Conservation (phyloP, 495 filamentous ascomycete species). For the Penicillium goetzii region DNA sequence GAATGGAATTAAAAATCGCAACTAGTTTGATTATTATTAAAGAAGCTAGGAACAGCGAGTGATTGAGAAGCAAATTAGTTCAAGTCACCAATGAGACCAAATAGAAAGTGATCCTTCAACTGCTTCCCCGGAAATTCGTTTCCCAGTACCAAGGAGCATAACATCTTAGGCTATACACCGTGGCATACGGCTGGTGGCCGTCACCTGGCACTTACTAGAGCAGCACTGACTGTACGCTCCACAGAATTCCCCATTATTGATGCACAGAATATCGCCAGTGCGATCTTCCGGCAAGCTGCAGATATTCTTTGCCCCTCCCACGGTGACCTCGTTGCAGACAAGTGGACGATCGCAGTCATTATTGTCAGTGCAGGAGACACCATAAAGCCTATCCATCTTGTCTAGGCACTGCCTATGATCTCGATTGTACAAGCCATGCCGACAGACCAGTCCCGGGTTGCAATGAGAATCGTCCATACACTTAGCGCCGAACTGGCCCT, state of each 20-base stretch:
- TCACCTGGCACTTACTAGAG: neutral
- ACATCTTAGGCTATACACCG: neutral
- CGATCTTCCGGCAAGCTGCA: conserved; percentile 1
- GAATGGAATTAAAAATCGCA: neutral
- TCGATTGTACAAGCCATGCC: neutral
- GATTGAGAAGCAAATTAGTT: neutral
- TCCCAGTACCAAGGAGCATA: neutral
- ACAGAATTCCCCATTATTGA: neutral
- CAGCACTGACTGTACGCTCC: conserved; percentile 2
- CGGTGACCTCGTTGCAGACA: conserved; percentile 6
- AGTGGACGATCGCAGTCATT: conserved; percentile 9
- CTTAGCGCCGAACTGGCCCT: conserved; percentile 5
- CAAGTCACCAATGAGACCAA: neutral
- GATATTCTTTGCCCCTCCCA: neutral
- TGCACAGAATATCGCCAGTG: neutral
- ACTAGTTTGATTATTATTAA: neutral
- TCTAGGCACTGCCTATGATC: conserved; percentile 2
- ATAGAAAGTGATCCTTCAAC: neutral
- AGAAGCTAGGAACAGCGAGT: neutral
- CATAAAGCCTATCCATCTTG: neutral
- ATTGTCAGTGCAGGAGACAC: neutral
- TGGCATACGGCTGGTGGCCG: neutral
- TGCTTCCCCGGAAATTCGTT: neutral
- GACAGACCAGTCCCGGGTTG: conserved; percentile 1
- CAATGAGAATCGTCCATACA: conserved; percentile 5